These are phyloP conservation scores for Phytophthora europaea DNA, from an alignment of 352 stramenopile species.

Conservation along the genomic window DNA sequence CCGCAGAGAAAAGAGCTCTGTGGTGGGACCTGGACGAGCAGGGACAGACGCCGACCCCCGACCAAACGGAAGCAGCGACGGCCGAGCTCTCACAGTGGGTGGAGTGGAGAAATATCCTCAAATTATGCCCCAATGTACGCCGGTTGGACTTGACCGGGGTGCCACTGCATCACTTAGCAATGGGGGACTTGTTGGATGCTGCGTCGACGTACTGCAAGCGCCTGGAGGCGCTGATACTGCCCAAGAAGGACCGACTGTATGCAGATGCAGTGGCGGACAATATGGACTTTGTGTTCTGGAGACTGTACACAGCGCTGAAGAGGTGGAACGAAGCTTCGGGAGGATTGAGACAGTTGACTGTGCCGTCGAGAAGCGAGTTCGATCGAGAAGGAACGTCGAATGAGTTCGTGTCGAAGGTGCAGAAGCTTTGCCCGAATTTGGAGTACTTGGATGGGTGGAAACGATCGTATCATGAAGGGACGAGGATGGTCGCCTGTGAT, in stretches of 20 bases:
- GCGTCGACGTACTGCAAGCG: constrained; percentile 40
- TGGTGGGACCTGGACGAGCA: constrained; percentile 51
- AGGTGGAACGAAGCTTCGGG: constrained; percentile 37
- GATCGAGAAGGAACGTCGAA: constrained; percentile 48
- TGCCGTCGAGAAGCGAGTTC: constrained; percentile 43
- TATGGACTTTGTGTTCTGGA: constrained; percentile 53
- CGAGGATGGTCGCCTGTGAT: constrained; percentile 45
- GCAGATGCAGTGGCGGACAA: constrained; percentile 48
- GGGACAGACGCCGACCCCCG: neutral
- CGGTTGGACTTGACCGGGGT: constrained; percentile 54
- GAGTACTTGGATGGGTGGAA: constrained; percentile 81
- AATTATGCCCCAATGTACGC: constrained; percentile 44
- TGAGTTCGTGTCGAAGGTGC: constrained; percentile 42
- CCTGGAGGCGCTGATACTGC: constrained; percentile 54
- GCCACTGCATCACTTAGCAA: constrained; percentile 52
- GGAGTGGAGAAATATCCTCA: constrained; percentile 53
- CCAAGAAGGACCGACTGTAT: constrained; percentile 38
- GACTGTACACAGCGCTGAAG: constrained; percentile 42
- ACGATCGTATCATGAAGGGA: constrained; percentile 53
- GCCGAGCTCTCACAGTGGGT: constrained; percentile 43
- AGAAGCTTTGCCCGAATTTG: constrained; percentile 52
- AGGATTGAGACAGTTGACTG: constrained; percentile 47
- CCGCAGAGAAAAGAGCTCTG: constrained; percentile 28
- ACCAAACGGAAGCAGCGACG: constrained; percentile 6
- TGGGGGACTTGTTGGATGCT: constrained; percentile 48